phyloP scores from a whole-genome alignment of 148 eudicot genomes.

The Rhododendron simsii region DNA sequence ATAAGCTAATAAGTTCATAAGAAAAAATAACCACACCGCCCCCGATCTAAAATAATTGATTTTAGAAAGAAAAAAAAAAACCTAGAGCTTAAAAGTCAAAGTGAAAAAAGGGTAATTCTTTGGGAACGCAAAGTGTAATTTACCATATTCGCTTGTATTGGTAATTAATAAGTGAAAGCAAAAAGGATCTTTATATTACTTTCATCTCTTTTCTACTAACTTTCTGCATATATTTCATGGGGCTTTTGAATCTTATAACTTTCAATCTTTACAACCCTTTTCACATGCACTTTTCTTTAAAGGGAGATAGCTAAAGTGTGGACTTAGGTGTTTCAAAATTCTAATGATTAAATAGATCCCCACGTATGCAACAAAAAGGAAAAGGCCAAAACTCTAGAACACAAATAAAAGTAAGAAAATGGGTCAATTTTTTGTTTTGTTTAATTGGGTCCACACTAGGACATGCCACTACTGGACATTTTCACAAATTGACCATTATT shows the following conservation, averaged over 20 bases:
- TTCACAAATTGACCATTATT: conserved; percentile 9
- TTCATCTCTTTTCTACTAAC: not conserved
- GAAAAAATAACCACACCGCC: not conserved
- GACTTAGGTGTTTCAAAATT: not conserved
- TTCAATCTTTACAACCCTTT: not conserved
- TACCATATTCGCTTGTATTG: not conserved
- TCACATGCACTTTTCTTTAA: not conserved
- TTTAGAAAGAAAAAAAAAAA: not conserved
- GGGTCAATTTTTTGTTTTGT: not conserved
- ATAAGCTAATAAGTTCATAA: not conserved
- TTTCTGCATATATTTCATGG: conserved; percentile 5
- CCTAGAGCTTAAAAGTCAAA: not conserved
- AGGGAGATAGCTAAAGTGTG: not conserved
- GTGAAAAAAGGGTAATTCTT: not conserved
- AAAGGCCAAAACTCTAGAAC: not conserved
- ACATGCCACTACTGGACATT: not conserved
- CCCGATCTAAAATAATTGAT: not conserved
- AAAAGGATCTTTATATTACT: not conserved
- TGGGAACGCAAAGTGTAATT: not conserved
- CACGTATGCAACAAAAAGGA: conserved; percentile 9
- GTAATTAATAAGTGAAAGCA: not conserved
- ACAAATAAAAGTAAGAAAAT: not conserved
- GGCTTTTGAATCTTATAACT: not conserved
- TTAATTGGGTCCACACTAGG: not conserved
- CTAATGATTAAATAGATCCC: conserved; percentile 5